Evolutionary conservation across 352 stramenopile species (phyloP).

Genomic region (Globisporangium heterothallicum): DNA sequence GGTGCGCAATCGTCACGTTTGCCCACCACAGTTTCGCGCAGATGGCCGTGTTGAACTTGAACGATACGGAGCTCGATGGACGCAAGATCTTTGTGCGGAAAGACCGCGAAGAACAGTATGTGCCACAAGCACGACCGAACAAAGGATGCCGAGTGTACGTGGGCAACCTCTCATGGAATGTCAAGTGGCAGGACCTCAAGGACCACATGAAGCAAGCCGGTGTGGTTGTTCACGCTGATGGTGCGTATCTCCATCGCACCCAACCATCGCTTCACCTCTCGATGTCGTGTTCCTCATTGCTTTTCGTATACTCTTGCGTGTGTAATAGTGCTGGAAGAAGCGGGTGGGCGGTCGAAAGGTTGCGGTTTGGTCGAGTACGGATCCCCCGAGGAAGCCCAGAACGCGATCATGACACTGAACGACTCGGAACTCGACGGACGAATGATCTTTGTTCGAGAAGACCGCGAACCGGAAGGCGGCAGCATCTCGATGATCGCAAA

Average conservation of each 20-base stretch:
- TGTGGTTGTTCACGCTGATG: slow-evolving; percentile 75
- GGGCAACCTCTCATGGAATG: slow-evolving; percentile 89
- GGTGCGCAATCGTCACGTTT: slow-evolving; percentile 94
- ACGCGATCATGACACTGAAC: slow-evolving; percentile 87
- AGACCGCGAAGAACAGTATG: slow-evolving; percentile 74
- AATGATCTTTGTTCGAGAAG: slow-evolving; percentile 85
- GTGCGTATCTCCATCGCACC: no score
- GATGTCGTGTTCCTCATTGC: background rate
- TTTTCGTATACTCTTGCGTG: background rate
- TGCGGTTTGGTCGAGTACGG: slow-evolving; percentile 75
- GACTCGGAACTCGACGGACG: slow-evolving; percentile 92
- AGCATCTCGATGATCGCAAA: slow-evolving; percentile 72
- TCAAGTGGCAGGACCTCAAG: slow-evolving; percentile 95
- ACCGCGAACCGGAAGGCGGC: slow-evolving; percentile 61
- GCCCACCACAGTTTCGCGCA: slow-evolving; percentile 68
- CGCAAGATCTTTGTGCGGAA: slow-evolving; percentile 93
- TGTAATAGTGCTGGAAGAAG: slow-evolving; percentile 70
- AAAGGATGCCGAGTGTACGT: slow-evolving; percentile 78
- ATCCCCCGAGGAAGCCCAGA: slow-evolving; percentile 63
- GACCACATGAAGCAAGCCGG: slow-evolving; percentile 91
- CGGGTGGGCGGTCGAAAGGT: slow-evolving; percentile 88
- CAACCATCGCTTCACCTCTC: no score
- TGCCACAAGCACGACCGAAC: slow-evolving; percentile 19
- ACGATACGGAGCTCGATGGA: slow-evolving; percentile 90
- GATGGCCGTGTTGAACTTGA: slow-evolving; percentile 82